Evolutionary conservation across 2,329 filamentous ascomycete genomes (phyloP), one percentile per base, ranked within the genome.

Genomic region (Colletotrichum agaves): DNA sequence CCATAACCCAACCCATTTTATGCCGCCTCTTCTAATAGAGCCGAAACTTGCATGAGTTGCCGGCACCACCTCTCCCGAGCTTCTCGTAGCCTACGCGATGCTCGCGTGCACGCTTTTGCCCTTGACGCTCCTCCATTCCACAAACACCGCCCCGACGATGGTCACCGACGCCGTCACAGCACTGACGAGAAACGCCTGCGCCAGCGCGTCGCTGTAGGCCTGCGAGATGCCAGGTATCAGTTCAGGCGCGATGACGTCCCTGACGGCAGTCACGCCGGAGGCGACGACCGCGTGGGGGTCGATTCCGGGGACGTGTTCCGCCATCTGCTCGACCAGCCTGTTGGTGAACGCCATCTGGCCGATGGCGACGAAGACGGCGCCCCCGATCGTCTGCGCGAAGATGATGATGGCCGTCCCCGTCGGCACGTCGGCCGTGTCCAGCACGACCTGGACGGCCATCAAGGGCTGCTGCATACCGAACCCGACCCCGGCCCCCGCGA

Each of bases 101-200:
- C 23, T 49, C 11, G 47, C 13, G 57, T 77, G 75, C 7, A 80
- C 69, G 52, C 85, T 84, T 77, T 85, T 87, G 4, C 85, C 85
- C 73, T 87, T 88, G 21, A 88, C 82, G 65, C 83, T 87, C 79
- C 82, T 85, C 83, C 83, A 86, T 74, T 87, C 85, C 58, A 85
- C 79, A 7, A 81, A 75, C 12, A 80, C 72, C 2, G 79, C 75
- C 2, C 82, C 82, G 19, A 83, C 46, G 47, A 84, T 79, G 0
- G 82, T 78, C 5, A 84, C 71, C 7, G 81, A 78, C 1, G 81
- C 82, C 11, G 84, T 75, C 0, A 81, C 84, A 41, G 81, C 78
- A 15, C 78, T 77, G 44, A 84, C 77, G 12, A 79, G 75, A 71
- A 83, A 85, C 3, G 81, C 74, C 13, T 77, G 76, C 6, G 78